phyloP scores from a whole-genome alignment of 2,329 filamentous ascomycete genomes.

The Exophiala aquamarina region DNA sequence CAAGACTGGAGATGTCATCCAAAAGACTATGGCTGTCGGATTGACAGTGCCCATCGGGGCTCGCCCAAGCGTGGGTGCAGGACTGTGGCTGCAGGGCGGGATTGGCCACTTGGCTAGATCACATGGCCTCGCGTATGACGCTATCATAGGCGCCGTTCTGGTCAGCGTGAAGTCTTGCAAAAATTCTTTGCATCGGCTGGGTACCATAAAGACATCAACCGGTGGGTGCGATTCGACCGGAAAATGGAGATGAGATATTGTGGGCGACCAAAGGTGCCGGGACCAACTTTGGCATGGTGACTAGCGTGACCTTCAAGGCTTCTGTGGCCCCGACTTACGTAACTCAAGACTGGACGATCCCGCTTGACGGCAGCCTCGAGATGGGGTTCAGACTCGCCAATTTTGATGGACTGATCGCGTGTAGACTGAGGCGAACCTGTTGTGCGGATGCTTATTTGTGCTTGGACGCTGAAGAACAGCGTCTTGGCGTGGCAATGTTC shows the following conservation, averaged over 20 bases:
- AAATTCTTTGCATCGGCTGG: conserved; percentile 52
- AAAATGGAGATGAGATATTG: conserved; percentile 48
- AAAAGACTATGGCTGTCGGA: conserved; percentile 45
- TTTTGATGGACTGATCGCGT: conserved; percentile 43
- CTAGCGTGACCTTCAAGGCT: conserved; percentile 46
- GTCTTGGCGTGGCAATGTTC: conserved; percentile 54
- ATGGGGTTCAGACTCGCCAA: conserved; percentile 38
- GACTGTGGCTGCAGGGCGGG: conserved; percentile 65
- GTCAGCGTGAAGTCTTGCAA: conserved; percentile 51
- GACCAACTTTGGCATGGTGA: conserved; percentile 42
- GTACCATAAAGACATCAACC: conserved; percentile 51
- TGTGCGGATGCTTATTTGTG: conserved; percentile 61
- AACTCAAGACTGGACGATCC: conserved; percentile 43
- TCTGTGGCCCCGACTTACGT: conserved; percentile 43
- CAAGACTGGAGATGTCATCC: conserved; percentile 56
- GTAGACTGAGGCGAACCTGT: conserved; percentile 40
- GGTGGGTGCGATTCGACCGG: conserved; percentile 39
- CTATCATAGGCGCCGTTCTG: conserved; percentile 60
- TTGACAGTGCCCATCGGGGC: conserved; percentile 60
- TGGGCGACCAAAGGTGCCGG: conserved; percentile 43
- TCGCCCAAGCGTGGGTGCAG: conserved; percentile 63
- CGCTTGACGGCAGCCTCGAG: conserved; percentile 34
- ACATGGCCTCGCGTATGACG: conserved; percentile 60
- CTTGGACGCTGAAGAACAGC: conserved; percentile 44
- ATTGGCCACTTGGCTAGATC: conserved; percentile 60